Evolutionary conservation across 2,329 filamentous ascomycete genomes (phyloP).

Genomic region (Tolypocladium paradoxum): DNA sequence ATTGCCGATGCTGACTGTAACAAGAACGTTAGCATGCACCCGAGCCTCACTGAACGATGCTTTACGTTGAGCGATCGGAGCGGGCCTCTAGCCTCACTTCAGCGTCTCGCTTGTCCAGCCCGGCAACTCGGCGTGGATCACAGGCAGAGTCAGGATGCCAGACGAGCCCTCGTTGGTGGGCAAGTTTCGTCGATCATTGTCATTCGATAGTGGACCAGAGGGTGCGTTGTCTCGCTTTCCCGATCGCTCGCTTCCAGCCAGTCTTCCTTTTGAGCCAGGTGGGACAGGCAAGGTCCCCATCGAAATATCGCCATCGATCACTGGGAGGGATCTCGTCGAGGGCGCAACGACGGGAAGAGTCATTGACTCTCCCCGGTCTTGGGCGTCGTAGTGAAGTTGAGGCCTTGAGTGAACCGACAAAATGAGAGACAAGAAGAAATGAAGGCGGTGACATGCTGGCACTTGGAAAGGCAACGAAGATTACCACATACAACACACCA

Average conservation of each 20-base stretch:
- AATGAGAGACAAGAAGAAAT: constrained; percentile 4
- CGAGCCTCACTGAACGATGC: background rate
- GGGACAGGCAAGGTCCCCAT: constrained; percentile 7
- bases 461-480: background rate
- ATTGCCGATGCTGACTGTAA: constrained; percentile 36
- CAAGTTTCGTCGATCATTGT: background rate
- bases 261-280: background rate
- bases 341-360: background rate
- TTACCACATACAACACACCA: background rate
- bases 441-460: constrained; percentile 4
- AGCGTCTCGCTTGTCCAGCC: constrained; percentile 29
- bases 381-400: constrained; percentile 3
- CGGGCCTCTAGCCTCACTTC: constrained; percentile 37
- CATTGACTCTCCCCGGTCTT: constrained; percentile 2
- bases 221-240: background rate
- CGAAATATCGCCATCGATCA: background rate
- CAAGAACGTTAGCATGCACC: background rate
- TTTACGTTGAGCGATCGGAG: constrained; percentile 35
- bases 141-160: constrained; percentile 16
- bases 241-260: background rate
- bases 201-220: background rate
- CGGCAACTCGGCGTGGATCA: constrained; percentile 18
- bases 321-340: background rate
- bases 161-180: constrained; percentile 4
- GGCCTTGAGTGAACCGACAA: constrained; percentile 5